phyloP scores from a whole-genome alignment of 768 basidiomycete species.

The Suillus variegatus region DNA sequence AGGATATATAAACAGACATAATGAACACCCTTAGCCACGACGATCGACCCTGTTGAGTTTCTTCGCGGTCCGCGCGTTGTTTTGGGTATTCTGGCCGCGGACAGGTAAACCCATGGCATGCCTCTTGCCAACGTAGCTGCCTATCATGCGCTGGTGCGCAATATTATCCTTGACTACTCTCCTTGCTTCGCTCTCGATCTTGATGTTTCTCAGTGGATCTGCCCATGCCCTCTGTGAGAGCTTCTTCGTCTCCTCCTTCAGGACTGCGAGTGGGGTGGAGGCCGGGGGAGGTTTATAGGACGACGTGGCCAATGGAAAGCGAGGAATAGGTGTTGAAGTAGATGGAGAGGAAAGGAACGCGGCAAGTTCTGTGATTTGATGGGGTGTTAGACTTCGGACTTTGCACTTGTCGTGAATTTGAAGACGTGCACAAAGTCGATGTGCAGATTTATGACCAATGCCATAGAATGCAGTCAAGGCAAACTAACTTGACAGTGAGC shows the following conservation, averaged over 20 bases:
- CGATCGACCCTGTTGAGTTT: constrained; percentile 88
- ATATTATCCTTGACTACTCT: constrained; percentile 88
- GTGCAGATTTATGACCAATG: constrained; percentile 72
- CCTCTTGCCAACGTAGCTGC: constrained; percentile 89
- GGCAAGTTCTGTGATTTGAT: constrained; percentile 89
- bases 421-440: constrained; percentile 86
- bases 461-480: constrained; percentile 93
- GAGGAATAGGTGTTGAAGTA: constrained; percentile 67
- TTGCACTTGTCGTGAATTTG: constrained; percentile 87
- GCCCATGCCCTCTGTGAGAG: constrained; percentile 35
- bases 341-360: constrained; percentile 91
- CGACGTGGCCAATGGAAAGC: constrained; percentile 64
- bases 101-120: constrained; percentile 95
- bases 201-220: constrained; percentile 74
- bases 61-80: constrained; percentile 87
- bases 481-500: constrained; percentile 49
- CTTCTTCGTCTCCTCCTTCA: constrained; percentile 30
- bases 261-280: constrained; percentile 32
- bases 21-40: constrained; percentile 32
- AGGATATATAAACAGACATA: constrained; percentile 17
- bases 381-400: constrained; percentile 79
- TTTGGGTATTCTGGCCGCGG: constrained; percentile 90
- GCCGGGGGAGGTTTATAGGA: constrained; percentile 50
- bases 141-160: constrained; percentile 89
- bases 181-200: constrained; percentile 86